phyloP scores from a whole-genome alignment of 768 basidiomycete genomes.

The Lactarius hatsudake region DNA sequence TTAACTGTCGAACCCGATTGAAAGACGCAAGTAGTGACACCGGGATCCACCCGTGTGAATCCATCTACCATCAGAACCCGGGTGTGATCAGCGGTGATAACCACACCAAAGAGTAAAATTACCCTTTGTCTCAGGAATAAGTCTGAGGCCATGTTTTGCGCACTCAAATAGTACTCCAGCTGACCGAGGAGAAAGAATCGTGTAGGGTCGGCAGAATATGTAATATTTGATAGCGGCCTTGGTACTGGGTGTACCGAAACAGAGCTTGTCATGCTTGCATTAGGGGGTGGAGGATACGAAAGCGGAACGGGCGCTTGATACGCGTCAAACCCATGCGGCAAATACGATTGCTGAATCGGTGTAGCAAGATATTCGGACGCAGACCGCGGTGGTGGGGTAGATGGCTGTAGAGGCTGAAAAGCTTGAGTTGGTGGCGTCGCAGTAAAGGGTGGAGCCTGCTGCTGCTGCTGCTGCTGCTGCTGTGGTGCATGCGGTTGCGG shows the following conservation, averaged over 20 bases:
- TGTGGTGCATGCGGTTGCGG: conserved; percentile 6
- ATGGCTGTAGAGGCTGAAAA: conserved; percentile 29
- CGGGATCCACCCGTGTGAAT: conserved; percentile 82
- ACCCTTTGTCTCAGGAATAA: conserved; percentile 77
- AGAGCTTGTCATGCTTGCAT: conserved; percentile 24
- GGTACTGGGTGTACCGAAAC: conserved; percentile 43
- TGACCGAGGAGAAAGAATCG: conserved; percentile 73
- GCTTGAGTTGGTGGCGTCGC: conserved; percentile 24
- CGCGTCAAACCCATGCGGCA: conserved; percentile 32
- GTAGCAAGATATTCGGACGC: conserved; percentile 29
- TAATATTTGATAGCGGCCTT: conserved; percentile 43
- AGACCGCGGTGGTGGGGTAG: conserved; percentile 14
- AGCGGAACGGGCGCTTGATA: conserved; percentile 32
- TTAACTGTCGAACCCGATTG: conserved; percentile 74
- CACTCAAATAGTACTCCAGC: conserved; percentile 89
- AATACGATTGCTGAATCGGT: conserved; percentile 14
- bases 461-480: neutral
- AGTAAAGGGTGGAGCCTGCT: conserved; percentile 16
- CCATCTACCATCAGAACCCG: conserved; percentile 60
- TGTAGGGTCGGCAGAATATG: conserved; percentile 63
- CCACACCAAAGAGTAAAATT: conserved; percentile 6
- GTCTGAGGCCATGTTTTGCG: conserved; percentile 88
- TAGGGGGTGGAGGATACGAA: conserved; percentile 30
- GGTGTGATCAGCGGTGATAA: conserved; percentile 11
- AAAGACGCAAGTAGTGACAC: conserved; percentile 82